Conservation (phyloP, 768 basidiomycete species). For the Suillus luteus region DNA sequence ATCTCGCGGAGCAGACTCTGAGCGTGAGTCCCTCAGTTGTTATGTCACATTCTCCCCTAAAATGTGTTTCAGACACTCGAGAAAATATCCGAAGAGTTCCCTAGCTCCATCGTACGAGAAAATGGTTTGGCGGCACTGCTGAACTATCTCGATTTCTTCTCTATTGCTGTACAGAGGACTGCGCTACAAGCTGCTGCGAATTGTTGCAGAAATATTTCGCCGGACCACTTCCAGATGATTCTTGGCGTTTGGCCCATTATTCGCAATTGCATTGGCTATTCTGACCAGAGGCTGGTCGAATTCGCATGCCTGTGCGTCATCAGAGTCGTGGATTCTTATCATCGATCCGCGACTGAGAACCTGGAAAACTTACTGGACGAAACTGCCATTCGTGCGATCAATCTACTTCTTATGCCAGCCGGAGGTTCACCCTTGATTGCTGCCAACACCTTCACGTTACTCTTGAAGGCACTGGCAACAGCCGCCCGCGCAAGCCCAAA, state of each 20-base stretch:
- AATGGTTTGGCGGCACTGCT: constrained; percentile 91
- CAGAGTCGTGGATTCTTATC: constrained; percentile 89
- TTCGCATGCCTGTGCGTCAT: constrained; percentile 95
- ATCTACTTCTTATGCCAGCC: constrained; percentile 80
- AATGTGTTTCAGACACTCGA: constrained; percentile 75
- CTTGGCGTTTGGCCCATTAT: constrained; percentile 90
- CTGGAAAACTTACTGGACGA: constrained; percentile 84
- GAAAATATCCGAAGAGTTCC: constrained; percentile 98
- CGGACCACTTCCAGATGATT: constrained; percentile 89
- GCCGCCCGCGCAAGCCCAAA: constrained; percentile 87
- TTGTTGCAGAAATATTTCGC: constrained; percentile 89
- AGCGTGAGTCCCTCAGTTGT: constrained; percentile 64
- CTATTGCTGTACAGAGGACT: constrained; percentile 94
- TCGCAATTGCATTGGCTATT: constrained; percentile 86
- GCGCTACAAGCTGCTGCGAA: constrained; percentile 96
- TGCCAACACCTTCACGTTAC: constrained; percentile 82
- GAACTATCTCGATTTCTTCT: constrained; percentile 98
- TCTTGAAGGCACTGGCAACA: constrained; percentile 85
- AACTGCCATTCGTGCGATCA: constrained; percentile 80
- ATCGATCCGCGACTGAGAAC: constrained; percentile 80
- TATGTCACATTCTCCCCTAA: constrained; percentile 18
- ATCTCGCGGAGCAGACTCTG: constrained; percentile 96
- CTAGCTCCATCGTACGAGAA: constrained; percentile 93
- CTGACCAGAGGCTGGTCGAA: constrained; percentile 97
- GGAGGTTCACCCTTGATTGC: constrained; percentile 87